phyloP scores from a whole-genome alignment of 108 stramenopile genomes.

The Nitzschia sp. region DNA sequence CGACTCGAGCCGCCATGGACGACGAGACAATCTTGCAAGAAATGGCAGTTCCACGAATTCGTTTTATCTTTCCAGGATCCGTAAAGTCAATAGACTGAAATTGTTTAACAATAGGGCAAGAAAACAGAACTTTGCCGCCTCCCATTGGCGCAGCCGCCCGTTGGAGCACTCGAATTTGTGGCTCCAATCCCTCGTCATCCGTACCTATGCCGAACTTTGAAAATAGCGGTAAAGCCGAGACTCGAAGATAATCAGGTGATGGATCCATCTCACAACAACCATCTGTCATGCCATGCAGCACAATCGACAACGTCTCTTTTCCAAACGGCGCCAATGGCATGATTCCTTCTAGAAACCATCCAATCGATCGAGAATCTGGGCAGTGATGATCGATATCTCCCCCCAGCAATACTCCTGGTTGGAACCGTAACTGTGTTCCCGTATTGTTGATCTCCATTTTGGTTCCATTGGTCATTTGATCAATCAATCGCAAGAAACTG shows the following conservation, averaged over 20 bases:
- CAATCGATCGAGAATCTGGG: slow-evolving; percentile 72
- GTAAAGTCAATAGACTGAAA: slow-evolving; percentile 79
- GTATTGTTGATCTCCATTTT: slow-evolving; percentile 97
- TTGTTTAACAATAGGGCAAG: slow-evolving; percentile 89
- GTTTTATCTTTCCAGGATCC: slow-evolving; percentile 93
- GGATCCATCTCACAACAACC: slow-evolving; percentile 65
- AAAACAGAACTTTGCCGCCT: slow-evolving; percentile 83
- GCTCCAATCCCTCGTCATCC: slow-evolving; percentile 39
- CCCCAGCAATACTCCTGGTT: slow-evolving; percentile 92
- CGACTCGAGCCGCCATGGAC: slow-evolving; percentile 89
- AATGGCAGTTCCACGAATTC: slow-evolving; percentile 93
- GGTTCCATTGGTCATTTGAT: slow-evolving; percentile 94
- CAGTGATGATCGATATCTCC: slow-evolving; percentile 91
- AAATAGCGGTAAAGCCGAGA: slow-evolving; percentile 82
- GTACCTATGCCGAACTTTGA: slow-evolving; percentile 89
- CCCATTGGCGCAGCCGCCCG: slow-evolving; percentile 87
- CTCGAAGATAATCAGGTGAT: slow-evolving; percentile 82
- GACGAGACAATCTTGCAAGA: slow-evolving; percentile 91
- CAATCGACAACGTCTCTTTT: slow-evolving; percentile 83
- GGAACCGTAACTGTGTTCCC: slow-evolving; percentile 92
- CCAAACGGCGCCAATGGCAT: slow-evolving; percentile 95
- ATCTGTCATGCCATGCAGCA: slow-evolving; percentile 82
- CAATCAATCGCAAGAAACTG: slow-evolving; percentile 89
- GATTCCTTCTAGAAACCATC: slow-evolving; percentile 98
- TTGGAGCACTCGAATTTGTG: slow-evolving; percentile 52